Base-by-base conservation (phyloP, 2,329 filamentous ascomycete genomes). In the Talaromyces sp. region DNA sequence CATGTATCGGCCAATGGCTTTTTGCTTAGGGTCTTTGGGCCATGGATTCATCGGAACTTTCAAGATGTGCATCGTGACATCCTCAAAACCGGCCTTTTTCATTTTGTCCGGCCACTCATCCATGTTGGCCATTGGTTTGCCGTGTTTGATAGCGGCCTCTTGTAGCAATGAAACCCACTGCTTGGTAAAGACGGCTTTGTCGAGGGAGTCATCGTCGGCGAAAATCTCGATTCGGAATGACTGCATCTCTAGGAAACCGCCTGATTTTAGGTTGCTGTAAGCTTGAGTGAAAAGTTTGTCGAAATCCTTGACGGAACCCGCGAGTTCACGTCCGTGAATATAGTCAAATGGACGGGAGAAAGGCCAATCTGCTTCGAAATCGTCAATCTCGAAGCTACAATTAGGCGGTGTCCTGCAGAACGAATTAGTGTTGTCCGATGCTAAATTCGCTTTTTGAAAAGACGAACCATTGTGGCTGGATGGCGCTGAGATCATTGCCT, bases 21-120 rank as follows among this genome's bases (percentile, higher is more conserved):
- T 82, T 49, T 83, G 75, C 15, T 73, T 79, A 22, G 76, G 72
- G 59, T 85, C 80, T 58, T 74, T 78, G 0, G 83, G 76, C 84
- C 84, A 86, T 0, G 74, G 72, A 17, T 81, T 82, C 6, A 82
- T 77, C 0, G 84, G 83, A 10, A 85, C 74, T 69, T 83, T 56
- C 3, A 63, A 13, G n/a, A 63, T 45, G 15, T 47, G 51, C 15
- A 53, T 17, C 11, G 29, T 61, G 7, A 66, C 61, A 29, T 65
- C 34, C 36, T 45, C 49, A 25, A 43, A 65, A 22, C 66, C 67
- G 31, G 36, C 59, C 8, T 45, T 11, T 45, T 54, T 61, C 43
- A 61, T 61, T 36, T 59, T 60, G 17, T 63, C 60, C 25, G 54
- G 34, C 65, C 65, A 66, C 31, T 43, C 60, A 53, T 61, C 61